Evolutionary conservation across 306 rosid genomes (phyloP).

Genomic region (Abrus pulchellus): DNA sequence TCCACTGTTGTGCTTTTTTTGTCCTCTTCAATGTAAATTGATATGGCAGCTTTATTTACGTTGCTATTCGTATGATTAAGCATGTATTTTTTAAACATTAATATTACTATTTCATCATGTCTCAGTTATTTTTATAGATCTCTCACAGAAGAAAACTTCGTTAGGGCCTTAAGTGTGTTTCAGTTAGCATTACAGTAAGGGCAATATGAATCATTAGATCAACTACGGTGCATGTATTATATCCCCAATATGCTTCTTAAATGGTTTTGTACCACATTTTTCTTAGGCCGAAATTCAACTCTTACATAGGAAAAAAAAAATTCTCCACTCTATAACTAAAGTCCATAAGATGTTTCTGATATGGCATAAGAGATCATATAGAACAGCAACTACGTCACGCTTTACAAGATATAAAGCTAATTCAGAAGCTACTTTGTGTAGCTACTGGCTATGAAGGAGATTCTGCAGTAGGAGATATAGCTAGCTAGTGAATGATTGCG

Average conservation of each 20-base stretch:
- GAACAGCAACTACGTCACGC: background rate
- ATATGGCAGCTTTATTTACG: background rate
- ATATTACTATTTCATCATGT: background rate
- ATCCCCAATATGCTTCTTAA: background rate
- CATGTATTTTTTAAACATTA: background rate
- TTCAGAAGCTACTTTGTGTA: constrained; percentile 58
- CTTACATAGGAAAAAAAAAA: background rate
- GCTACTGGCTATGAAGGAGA: constrained; percentile 32
- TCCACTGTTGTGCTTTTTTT: background rate
- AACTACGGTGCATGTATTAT: background rate
- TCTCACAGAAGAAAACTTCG: background rate
- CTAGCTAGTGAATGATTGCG: background rate
- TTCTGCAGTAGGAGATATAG: constrained; percentile 36
- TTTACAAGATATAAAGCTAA: background rate
- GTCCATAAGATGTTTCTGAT: background rate
- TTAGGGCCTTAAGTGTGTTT: background rate
- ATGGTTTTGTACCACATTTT: background rate
- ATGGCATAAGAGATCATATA: background rate
- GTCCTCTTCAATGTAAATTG: background rate
- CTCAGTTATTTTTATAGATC: background rate
- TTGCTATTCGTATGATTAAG: background rate
- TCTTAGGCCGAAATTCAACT: background rate
- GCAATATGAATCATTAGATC: background rate
- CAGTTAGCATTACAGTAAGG: background rate
- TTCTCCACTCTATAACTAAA: background rate